Evolutionary conservation across 305 asterid genomes (phyloP), one percentile per base, ranked within the genome.

Genomic region (Solanum hybrid): DNA sequence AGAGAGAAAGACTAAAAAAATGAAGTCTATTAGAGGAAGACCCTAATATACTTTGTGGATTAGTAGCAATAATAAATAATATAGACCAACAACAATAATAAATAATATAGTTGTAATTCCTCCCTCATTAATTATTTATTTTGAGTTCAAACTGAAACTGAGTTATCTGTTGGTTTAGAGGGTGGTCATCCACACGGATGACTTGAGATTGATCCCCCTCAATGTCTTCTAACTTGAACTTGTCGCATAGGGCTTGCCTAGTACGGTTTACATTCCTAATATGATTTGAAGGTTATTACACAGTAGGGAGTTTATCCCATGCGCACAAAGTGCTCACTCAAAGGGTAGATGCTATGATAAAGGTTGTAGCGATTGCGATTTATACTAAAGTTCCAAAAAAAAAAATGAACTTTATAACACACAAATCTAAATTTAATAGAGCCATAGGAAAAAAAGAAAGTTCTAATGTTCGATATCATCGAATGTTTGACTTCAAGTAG

Each of bases 301-400:
- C 10, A 6, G 4, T 17, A 2, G 4, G 3, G 1, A 1, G 34
- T 56, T 56, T 56, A 56, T 2, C 1, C 32, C 0, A 2, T 5
- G 22, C 22, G 0, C 9, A 51, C 4, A 51, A 51, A 51, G 1
- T 51, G 9, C 60, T 4, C 60, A 46, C 3, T 2, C 1, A 7
- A 46, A 46, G 20, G 20, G 0, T 0, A 46, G 1, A 46, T 0
- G 20, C 20, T 46, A 46, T 46, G 60, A 46, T 0, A 14, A 3
- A 46, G 20, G 1, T 46, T 46, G 0, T 3, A 56, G 2, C 24
- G 0, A 0, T 0, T 56, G 0, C 2, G 5, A 0, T 5, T 32
- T 32, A 32, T 56, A 56, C 10, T 17, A 0, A 0, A 6, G 10
- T 7, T 7, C 1, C 2, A 56, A 51, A 51, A 51, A 56, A 32